Conservation (phyloP, 164 flowering plant genomes). For the Kingdonia uniflora region DNA sequence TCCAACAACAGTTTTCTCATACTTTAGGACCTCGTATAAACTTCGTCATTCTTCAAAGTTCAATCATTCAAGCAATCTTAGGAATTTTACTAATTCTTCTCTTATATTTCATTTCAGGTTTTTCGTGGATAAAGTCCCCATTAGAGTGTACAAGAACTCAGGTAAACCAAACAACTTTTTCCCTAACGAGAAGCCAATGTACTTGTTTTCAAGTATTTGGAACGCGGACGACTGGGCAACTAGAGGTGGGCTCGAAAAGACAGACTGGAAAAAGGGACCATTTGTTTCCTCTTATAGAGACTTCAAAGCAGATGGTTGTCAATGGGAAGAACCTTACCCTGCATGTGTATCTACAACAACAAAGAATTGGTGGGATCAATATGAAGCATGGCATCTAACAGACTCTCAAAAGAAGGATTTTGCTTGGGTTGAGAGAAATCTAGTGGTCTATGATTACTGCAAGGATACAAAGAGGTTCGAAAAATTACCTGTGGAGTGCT, state of each 20-base stretch:
- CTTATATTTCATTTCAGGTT: constrained; percentile 28
- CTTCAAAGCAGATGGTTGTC: constrained; percentile 66
- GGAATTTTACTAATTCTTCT: neutral
- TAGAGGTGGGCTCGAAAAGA: constrained; percentile 88
- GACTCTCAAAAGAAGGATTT: constrained; percentile 53
- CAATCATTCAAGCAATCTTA: neutral
- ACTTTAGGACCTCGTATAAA: neutral
- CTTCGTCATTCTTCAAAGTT: neutral
- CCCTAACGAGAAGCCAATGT: constrained; percentile 82
- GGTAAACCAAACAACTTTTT: constrained; percentile 53
- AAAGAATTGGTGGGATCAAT: constrained; percentile 82
- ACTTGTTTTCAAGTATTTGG: constrained; percentile 81
- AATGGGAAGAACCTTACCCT: constrained; percentile 83
- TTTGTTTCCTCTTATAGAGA: constrained; percentile 81
- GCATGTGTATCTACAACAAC: constrained; percentile 74
- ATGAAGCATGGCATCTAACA: constrained; percentile 63
- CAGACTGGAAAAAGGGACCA: constrained; percentile 89
- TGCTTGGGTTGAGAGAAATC: constrained; percentile 78
- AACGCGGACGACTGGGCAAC: constrained; percentile 99
- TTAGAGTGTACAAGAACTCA: constrained; percentile 81
- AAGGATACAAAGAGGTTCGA: constrained; percentile 48
- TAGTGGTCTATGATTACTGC: constrained; percentile 80
- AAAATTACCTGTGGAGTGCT: constrained; percentile 61
- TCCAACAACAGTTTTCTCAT: no score
- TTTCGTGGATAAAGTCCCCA: constrained; percentile 66